Base-by-base conservation (phyloP, 129 eudicot species). In the Deinandra increscens region DNA sequence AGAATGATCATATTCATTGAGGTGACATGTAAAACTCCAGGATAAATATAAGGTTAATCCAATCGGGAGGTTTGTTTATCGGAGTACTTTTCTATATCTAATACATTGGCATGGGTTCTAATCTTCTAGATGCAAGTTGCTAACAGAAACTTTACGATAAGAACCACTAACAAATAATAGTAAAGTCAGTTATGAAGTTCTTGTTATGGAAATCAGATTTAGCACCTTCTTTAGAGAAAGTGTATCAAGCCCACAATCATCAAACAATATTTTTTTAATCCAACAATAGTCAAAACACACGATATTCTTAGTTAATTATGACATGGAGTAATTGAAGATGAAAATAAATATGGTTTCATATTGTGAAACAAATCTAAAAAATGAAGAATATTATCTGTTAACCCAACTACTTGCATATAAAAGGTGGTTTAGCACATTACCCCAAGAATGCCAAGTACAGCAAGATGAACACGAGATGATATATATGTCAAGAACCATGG, bases 381-480 rank as follows among this genome's bases (percentile, higher is more conserved):
- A 4, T 36, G 63, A 11, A 69, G 3, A 1, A 70, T 20, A 7
- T 14, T n/a, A 70, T 70, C 38, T 38, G 34, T 55, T 39, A 34
- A 10, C 17, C 10, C 31, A 55, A 29, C 3, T 12, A n/a, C 19
- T 42, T 42, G 14, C 45, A 45, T 9, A 22, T 4, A 63, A 20
- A 56, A 54, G 9, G 42, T 22, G 20, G 56, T 39, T 64, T 15
- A 76, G 72, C 22, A 46, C 13, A 69, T 69, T 80, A 88, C 96
- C 95, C 97, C 97, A 34, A 93, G 80, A 76, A 93, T 85, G 44
- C 97, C 99, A 63, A 83, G 84, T 23, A 81, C 84, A 37, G 96
- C 96, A 33, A 88, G 94, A 82, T 84, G 84, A 60, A 80, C 18
- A 1, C 87, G 90, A 67, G 83, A 87, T 58, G 95, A 81, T 17